Evolutionary conservation across 768 basidiomycete genomes (phyloP).

Genomic region (Kondoa malvinella): DNA sequence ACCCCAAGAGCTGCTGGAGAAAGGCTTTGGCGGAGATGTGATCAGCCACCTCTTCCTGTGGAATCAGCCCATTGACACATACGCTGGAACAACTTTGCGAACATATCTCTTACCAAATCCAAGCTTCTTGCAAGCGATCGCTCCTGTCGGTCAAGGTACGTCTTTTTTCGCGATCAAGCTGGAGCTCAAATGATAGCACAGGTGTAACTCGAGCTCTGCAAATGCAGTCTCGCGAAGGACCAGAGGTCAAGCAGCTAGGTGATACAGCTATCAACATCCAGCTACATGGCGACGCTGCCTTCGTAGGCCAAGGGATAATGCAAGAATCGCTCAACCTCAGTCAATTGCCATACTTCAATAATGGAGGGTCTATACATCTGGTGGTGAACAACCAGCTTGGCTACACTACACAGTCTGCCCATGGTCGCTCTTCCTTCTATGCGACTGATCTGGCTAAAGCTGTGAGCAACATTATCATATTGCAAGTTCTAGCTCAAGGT

Average conservation of each 20-base stretch:
- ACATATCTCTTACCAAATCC: slow-evolving; percentile 50
- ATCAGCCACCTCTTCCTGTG: slow-evolving; percentile 67
- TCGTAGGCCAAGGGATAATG: slow-evolving; percentile 74
- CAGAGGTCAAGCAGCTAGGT: slow-evolving; percentile 38
- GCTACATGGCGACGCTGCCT: slow-evolving; percentile 80
- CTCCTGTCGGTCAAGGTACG: slow-evolving; percentile 70
- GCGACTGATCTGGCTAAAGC: slow-evolving; percentile 22
- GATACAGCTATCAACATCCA: slow-evolving; percentile 74
- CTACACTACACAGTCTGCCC: slow-evolving; percentile 74
- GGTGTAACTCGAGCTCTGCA: slow-evolving; percentile 84
- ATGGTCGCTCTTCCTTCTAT: slow-evolving; percentile 67
- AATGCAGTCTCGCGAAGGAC: slow-evolving; percentile 37
- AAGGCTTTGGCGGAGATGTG: slow-evolving; percentile 51
- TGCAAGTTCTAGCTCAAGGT: slow-evolving; percentile 10
- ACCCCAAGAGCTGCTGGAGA: slow-evolving; percentile 11
- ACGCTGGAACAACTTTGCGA: slow-evolving; percentile 38
- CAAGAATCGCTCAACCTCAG: slow-evolving; percentile 77
- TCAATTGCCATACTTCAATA: slow-evolving; percentile 69
- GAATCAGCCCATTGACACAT: slow-evolving; percentile 42
- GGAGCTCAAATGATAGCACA: no score
- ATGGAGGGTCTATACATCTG: slow-evolving; percentile 73
- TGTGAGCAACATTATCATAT: neutral
- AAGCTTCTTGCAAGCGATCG: slow-evolving; percentile 44
- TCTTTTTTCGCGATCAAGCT: no score
- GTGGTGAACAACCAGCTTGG: slow-evolving; percentile 67